These are phyloP conservation scores for Spiromastix sp. DNA, from an alignment of 2,329 filamentous ascomycete genomes.

Conservation along the genomic window DNA sequence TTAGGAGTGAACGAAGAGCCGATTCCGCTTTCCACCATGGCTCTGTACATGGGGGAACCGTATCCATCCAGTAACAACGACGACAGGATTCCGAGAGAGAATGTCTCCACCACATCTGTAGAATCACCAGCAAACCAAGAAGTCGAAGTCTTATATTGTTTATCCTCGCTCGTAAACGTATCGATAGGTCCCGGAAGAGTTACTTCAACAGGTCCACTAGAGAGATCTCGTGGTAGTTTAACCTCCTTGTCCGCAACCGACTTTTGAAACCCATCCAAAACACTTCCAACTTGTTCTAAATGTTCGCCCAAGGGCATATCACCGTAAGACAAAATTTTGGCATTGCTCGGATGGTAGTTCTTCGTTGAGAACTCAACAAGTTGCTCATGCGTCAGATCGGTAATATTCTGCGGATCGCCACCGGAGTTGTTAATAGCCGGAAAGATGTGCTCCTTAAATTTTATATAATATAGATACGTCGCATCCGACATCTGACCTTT, in stretches of 20 bases:
- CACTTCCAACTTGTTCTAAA: constrained; percentile 64
- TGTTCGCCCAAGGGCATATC: constrained; percentile 81
- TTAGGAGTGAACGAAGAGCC: constrained; percentile 94
- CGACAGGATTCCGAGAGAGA: constrained; percentile 71
- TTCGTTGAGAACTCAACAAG: constrained; percentile 78
- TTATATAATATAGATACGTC: constrained; percentile 89
- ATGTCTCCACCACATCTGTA: constrained; percentile 74
- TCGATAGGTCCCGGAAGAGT: constrained; percentile 74
- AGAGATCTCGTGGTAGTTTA: constrained; percentile 64
- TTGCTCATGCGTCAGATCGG: constrained; percentile 85
- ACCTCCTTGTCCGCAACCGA: constrained; percentile 61
- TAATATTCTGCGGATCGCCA: constrained; percentile 92
- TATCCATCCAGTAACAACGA: constrained; percentile 87
- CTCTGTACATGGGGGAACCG: constrained; percentile 83
- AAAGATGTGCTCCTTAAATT: constrained; percentile 89
- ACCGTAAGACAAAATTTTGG: constrained; percentile 91
- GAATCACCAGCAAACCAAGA: constrained; percentile 87
- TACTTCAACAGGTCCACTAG: constrained; percentile 55
- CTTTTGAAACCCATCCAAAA: constrained; percentile 62
- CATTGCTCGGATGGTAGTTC: constrained; percentile 96
- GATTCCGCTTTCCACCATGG: constrained; percentile 77
- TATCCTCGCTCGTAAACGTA: constrained; percentile 71
- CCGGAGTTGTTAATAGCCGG: constrained; percentile 94
- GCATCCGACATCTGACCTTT: constrained; percentile 98
- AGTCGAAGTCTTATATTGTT: constrained; percentile 86